Evolutionary conservation across 306 rosid genomes (phyloP), one percentile per base, ranked within the genome.

Genomic region (Astragalus glycyphyllos): DNA sequence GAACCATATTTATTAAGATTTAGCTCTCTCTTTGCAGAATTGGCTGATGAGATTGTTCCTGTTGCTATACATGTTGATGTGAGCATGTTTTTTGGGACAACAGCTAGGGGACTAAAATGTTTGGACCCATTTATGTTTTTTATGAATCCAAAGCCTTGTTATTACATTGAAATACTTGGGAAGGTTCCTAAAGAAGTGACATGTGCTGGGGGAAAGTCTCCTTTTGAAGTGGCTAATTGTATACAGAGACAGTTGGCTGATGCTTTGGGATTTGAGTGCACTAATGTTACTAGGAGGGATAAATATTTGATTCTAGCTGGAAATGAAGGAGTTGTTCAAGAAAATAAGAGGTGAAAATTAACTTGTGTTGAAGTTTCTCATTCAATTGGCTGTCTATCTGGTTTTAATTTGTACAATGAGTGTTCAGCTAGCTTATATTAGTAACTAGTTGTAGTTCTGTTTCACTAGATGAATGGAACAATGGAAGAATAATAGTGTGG

Each of bases 261-360:
- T 41, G 55, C 64, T 51, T 73, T 73, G 64, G 78, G 78, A 41
- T 73, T 73, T 63, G 71, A 73, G 46, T 73, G 71, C 50, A 73
- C 78, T 10, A 73, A 63, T 14, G 48, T 73, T 41, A 73, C 78
- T 4, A 62, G 78, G 31, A 73, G 23, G 71, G 71, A 73, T 73
- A 73, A 73, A 8, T 73, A 73, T 73, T 37, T 73, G 71, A 63
- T 73, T 71, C 31, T 73, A 2, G 78, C 64, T 73, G 78, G 71
- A 3, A 73, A 73, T 63, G 78, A 73, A 62, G 78, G 78, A 26
- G 71, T 73, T 51, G 56, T 51, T 51, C 63, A 63, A 41, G 16
- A 63, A 40, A 63, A 38, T 7, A 62, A 50, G 55, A 29, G 72
- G 12, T 73, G 32, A 23, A 49, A 38, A 14, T n/a, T 60, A 23